Evolutionary conservation across 2,329 filamentous ascomycete genomes (phyloP), one percentile per base, ranked within the genome.

Genomic region (Hypomyces rosellus): DNA sequence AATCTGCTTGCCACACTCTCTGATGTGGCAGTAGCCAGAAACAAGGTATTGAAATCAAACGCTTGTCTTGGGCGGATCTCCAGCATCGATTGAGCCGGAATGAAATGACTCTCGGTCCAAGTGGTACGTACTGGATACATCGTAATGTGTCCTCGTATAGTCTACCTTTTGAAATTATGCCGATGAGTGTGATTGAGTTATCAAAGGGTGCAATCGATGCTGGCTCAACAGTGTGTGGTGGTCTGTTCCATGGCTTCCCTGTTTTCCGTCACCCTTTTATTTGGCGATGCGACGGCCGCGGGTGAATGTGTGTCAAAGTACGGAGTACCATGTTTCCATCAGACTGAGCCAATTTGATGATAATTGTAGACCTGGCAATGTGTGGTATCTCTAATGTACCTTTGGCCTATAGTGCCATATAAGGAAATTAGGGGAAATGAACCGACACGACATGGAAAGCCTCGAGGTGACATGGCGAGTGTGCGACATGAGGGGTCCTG

Each of bases 221-320:
- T 30, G 25, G 39, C 13, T 22, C 39, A 20, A 42, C 39, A 42
- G 12, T 22, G 39, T 42, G 39, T 42, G 39, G 39, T 20, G 39
- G 39, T 20, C 16, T 18, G 18, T 22, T 14, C 39, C 39, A 18
- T 42, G 39, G 39, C 16, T 18, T 42, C 39, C 15, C 25, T 30
- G 25, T 30, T 30, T 30, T 30, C 20, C 15, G 16, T 42, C 15
- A 13, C 20, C 18, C 16, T 18, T 42, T 13, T 13, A 13, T 22
- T 20, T 18, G 4, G 14, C 30, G 46, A 34, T 49, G 16, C 46
- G 46, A 49, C 46, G 46, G 46, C 46, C 39, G 46, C 39, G 39
- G 46, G 13, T 42, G 20, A 14, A 15, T 9, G 39, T 20, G 20
- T 13, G 39, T 42, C 39, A 9, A 20, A 16, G 39, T 42, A 15